Evolutionary conservation across 495 filamentous ascomycete genomes (phyloP).

Genomic region (Xylaria intraflava): DNA sequence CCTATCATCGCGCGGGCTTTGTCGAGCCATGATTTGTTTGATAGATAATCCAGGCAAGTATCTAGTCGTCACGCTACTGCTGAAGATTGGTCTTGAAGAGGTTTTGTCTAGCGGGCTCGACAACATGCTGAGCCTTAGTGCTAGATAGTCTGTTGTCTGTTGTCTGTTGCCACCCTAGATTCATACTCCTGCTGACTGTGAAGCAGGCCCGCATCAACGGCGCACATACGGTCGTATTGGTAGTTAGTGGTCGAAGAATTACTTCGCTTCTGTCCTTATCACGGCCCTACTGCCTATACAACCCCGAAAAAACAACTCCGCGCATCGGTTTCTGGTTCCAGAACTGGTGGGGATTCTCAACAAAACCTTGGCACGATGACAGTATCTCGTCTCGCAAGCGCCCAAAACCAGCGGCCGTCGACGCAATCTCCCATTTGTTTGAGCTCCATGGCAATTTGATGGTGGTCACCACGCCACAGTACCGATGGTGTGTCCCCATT

Average conservation of each 20-base stretch:
- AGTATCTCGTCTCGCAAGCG: background rate
- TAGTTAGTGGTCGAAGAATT: no score
- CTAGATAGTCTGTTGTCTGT: no score
- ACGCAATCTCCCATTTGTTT: constrained; percentile 11
- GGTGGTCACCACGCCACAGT: constrained; percentile 7
- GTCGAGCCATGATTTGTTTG: no score
- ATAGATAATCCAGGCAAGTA: no score
- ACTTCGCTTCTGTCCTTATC: no score
- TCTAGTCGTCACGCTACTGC: background rate
- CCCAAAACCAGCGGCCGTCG: background rate
- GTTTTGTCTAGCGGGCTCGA: background rate
- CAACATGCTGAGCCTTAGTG: background rate
- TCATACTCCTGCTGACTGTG: background rate
- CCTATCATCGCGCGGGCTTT: no score
- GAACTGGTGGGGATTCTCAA: constrained; percentile 2
- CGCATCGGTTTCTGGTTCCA: constrained; percentile 1
- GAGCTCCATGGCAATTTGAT: background rate
- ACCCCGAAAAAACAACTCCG: no score
- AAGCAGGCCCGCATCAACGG: background rate
- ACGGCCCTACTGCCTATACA: no score
- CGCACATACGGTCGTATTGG: background rate
- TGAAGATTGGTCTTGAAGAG: background rate
- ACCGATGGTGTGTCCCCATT: constrained; percentile 15
- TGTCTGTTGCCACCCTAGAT: no score
- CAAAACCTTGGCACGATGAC: constrained; percentile 8